Percentiles rank a stretch among this genome's conserved stretches.
phyloP scores from a whole-genome alignment of 2,329 filamentous ascomycete genomes.

The Cytospora piceae region DNA sequence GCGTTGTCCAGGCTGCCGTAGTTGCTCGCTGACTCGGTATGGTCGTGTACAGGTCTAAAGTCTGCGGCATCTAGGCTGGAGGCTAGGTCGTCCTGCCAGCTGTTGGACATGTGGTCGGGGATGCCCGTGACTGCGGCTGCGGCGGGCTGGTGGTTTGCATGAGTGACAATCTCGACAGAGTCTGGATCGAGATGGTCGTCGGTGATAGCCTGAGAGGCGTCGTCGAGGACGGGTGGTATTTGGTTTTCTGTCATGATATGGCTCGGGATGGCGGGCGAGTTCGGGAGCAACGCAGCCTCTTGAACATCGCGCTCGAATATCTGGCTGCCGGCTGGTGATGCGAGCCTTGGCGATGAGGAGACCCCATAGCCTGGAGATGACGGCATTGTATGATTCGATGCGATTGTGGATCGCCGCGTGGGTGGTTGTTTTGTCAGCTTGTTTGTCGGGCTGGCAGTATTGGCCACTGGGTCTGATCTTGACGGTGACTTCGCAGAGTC shows the following conservation, averaged over 20 bases:
- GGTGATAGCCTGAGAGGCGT: conserved; percentile 89
- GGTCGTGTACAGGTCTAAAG: conserved; percentile 58
- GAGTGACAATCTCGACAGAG: conserved; percentile 89
- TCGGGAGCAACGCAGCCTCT: conserved; percentile 71
- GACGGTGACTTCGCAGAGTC: conserved; percentile 45
- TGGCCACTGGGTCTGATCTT: conserved; percentile 39
- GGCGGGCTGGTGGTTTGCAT: conserved; percentile 80
- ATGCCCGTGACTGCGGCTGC: conserved; percentile 61
- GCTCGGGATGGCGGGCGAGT: conserved; percentile 83
- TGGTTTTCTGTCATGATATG: conserved; percentile 95
- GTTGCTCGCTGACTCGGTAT: conserved; percentile 56
- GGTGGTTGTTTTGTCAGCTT: conserved; percentile 38
- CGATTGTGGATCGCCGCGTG: conserved; percentile 42
- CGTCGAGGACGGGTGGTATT: conserved; percentile 89
- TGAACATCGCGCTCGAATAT: conserved; percentile 97
- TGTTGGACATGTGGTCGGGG: conserved; percentile 40
- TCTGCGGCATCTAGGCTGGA: conserved; percentile 45
- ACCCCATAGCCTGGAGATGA: conserved; percentile 69
- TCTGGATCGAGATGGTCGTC: conserved; percentile 84
- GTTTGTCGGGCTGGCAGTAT: conserved; percentile 37
- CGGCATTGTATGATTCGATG: conserved; percentile 49
- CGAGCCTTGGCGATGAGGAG: conserved; percentile 72
- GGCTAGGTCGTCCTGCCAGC: conserved; percentile 33
- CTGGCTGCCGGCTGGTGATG: conserved; percentile 76
- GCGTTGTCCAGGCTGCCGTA: conserved; percentile 75